Conservation (phyloP, 169 alveolate species). For the Cryptosporidium sp. region DNA sequence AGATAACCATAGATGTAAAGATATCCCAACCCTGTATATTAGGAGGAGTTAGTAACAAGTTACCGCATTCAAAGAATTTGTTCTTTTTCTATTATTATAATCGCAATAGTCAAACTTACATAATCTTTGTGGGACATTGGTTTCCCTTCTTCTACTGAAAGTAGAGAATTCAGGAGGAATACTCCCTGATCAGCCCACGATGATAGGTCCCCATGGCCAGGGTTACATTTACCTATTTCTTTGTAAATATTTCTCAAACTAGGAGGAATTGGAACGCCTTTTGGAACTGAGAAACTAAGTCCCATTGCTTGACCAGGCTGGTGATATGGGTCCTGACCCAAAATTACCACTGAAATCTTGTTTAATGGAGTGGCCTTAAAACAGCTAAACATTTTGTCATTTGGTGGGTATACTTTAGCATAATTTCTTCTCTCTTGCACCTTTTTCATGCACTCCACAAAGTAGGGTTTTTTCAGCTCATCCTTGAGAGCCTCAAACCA, state of each 20-base stretch:
- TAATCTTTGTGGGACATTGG: slow-evolving; percentile 92
- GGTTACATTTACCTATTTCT: slow-evolving; percentile 88
- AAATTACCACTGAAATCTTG: slow-evolving; percentile 90
- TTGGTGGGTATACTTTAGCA: slow-evolving; percentile 88
- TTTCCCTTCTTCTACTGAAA: slow-evolving; percentile 93
- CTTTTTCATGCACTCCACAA: slow-evolving; percentile 81
- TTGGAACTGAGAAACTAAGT: slow-evolving; percentile 96
- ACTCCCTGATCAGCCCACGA: slow-evolving; percentile 99
- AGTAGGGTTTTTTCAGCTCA: slow-evolving; percentile 83
- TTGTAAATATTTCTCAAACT: slow-evolving; percentile 95
- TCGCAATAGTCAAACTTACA: slow-evolving; percentile 72
- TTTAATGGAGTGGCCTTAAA: slow-evolving; percentile 85
- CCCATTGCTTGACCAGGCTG: slow-evolving; percentile 96
- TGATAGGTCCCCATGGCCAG: slow-evolving; percentile 96
- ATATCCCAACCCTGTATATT: slow-evolving; percentile 90
- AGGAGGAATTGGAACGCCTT: slow-evolving; percentile 95
- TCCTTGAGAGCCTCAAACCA: slow-evolving; percentile 82
- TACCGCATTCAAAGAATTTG: not conserved
- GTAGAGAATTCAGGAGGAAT: slow-evolving; percentile 93
- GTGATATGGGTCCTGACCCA: slow-evolving; percentile 99
- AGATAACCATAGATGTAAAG: slow-evolving; percentile 90
- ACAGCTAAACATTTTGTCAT: slow-evolving; percentile 86
- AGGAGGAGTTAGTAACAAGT: slow-evolving; percentile 66
- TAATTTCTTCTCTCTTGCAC: slow-evolving; percentile 82
- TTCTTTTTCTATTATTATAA: not conserved